Conservation (phyloP, 192 early-diverging fungal species). For the Coemansia sp. region DNA sequence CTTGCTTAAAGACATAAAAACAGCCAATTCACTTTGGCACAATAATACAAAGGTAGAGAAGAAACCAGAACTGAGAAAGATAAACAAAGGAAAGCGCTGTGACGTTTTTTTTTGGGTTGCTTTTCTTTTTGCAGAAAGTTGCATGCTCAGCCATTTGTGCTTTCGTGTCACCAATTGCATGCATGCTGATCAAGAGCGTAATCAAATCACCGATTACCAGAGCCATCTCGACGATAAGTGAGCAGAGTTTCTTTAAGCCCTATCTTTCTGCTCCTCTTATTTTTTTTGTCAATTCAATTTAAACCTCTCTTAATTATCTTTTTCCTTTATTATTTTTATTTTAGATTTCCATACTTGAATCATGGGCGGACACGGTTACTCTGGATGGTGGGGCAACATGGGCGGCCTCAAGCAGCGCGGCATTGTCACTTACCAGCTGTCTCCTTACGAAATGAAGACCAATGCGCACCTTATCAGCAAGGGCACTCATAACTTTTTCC, state of each 20-base stretch:
- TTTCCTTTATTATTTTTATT: not conserved
- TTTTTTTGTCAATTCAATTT: not conserved
- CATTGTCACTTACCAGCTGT: slow-evolving; percentile 48
- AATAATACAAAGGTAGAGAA: too few relatives aligned
- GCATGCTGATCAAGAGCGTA: too few relatives aligned
- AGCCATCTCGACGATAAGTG: not conserved
- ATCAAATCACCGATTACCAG: too few relatives aligned
- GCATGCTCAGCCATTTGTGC: too few relatives aligned
- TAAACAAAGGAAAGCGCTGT: too few relatives aligned
- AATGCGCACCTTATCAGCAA: slow-evolving; percentile 49
- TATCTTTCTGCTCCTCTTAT: not conserved
- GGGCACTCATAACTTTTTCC: slow-evolving; percentile 50
- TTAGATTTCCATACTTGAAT: not conserved
- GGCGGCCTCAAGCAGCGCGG: slow-evolving; percentile 51
- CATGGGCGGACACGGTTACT: slow-evolving; percentile 49
- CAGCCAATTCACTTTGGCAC: too few relatives aligned
- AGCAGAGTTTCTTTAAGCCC: too few relatives aligned
- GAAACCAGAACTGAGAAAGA: too few relatives aligned
- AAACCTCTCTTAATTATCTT: not conserved
- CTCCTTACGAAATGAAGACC: slow-evolving; percentile 52
- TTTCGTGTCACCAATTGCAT: too few relatives aligned
- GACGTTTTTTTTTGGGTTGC: too few relatives aligned
- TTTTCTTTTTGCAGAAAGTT: too few relatives aligned
- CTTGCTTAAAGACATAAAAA: too few relatives aligned
- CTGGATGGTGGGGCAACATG: slow-evolving; percentile 50